Evolutionary conservation across 2,329 filamentous ascomycete genomes (phyloP), one percentile per base, ranked within the genome.

Genomic region (Venturia aucupariae): DNA sequence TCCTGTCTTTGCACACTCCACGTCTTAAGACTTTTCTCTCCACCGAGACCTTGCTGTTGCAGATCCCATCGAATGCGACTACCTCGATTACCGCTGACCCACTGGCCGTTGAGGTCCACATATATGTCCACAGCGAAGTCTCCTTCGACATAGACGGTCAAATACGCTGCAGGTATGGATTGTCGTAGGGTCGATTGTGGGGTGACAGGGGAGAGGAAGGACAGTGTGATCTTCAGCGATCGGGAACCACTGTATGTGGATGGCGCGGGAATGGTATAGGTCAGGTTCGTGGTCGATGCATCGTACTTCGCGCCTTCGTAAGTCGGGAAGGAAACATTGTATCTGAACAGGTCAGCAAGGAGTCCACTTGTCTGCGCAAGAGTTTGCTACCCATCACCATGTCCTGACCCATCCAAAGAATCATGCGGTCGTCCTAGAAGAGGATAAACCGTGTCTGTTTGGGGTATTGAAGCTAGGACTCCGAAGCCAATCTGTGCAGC

Each of bases 161-260:
- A 72, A 72, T 95, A 95, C 32, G 87, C 86, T 13, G 90, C 90
- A n/a, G 91, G 91, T 39, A 94, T 84, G 19, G 89, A 86, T 78
- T 93, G 90, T 67, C 90, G 83, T 70, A 92, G 79, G 57, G 89
- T 92, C 64, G 90, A 92, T 0, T 88, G 90, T 1, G 90, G 89
- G 0, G 90, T 93, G 61, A 94, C 88, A 3, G 90, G 90, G 8
- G 89, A 92, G 61, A 92, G 78, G 73, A 89, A 89, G 10, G 86
- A 88, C 39, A 89, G 74, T 1, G 80, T 81, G 63, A 89, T 77
- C 65, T 86, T 80, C 39, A 82, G 72, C 22, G 79, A 75, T 8
- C 70, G 67, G 11, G 70, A 67, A 24, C 67, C 70, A 35, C 70
- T 69, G 11, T 67, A 64, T 17, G 39, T 15, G 17, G 69, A 67